phyloP scores from a whole-genome alignment of 1,284 basidiomycete species.

The Puccinia triticina region DNA sequence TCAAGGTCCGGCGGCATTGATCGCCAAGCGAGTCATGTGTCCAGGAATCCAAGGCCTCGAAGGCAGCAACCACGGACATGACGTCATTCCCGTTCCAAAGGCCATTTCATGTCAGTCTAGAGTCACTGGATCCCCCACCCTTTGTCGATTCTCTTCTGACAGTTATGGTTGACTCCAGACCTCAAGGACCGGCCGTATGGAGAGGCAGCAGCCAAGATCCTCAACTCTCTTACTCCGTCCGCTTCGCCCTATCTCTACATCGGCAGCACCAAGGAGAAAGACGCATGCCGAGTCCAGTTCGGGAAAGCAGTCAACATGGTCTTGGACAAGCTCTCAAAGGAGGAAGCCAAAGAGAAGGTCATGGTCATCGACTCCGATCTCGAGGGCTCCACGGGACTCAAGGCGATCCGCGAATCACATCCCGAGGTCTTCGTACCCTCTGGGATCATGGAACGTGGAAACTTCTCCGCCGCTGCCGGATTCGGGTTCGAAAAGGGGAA shows the following conservation, averaged over 20 bases:
- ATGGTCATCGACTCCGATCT: slow-evolving; percentile 84
- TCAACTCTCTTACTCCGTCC: slow-evolving; percentile 70
- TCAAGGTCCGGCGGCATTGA: slow-evolving; percentile 76
- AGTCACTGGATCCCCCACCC: neutral
- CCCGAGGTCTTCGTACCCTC: slow-evolving; percentile 81
- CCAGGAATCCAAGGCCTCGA: slow-evolving; percentile 76
- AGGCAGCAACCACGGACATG: slow-evolving; percentile 76
- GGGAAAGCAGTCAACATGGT: slow-evolving; percentile 78
- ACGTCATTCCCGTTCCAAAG: slow-evolving; percentile 62
- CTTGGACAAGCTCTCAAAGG: slow-evolving; percentile 72
- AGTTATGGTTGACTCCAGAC: slow-evolving; percentile 72
- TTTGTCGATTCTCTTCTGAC: neutral
- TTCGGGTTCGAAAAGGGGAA: slow-evolving; percentile 67
- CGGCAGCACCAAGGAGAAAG: slow-evolving; percentile 72
- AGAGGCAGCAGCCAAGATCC: slow-evolving; percentile 66
- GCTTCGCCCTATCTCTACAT: slow-evolving; percentile 67
- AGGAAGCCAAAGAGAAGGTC: slow-evolving; percentile 75
- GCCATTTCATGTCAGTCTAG: slow-evolving; percentile 41
- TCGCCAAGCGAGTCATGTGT: slow-evolving; percentile 76
- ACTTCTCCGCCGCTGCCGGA: slow-evolving; percentile 80
- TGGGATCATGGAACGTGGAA: slow-evolving; percentile 80
- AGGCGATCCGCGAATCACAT: slow-evolving; percentile 80
- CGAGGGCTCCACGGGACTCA: slow-evolving; percentile 81
- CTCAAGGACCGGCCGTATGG: slow-evolving; percentile 70
- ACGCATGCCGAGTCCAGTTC: slow-evolving; percentile 77